Evolutionary conservation across 2,329 filamentous ascomycete species (phyloP).

Genomic region (Aureobasidium zeae): DNA sequence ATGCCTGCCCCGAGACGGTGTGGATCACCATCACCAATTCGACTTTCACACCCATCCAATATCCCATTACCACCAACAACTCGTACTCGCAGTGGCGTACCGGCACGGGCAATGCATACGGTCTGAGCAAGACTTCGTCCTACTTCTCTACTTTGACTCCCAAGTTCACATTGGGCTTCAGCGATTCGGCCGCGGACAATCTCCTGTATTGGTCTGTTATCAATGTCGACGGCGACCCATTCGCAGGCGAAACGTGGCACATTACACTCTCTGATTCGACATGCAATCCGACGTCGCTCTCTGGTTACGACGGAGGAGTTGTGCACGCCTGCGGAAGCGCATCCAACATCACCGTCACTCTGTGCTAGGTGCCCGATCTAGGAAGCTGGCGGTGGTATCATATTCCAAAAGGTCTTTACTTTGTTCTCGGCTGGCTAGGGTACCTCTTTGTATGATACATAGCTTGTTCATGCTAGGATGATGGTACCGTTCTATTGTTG

Average conservation of each 20-base stretch:
- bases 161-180: constrained; percentile 25
- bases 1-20: constrained; percentile 23
- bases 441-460: constrained; percentile 4
- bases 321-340: constrained; percentile 14
- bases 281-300: constrained; percentile 5
- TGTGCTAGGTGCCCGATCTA: constrained; percentile 9
- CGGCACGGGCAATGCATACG: constrained; percentile 26
- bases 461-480: not conserved
- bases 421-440: constrained; percentile 4
- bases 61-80: constrained; percentile 18
- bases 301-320: constrained; percentile 11
- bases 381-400: constrained; percentile 8
- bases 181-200: constrained; percentile 15
- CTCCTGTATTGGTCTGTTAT: constrained; percentile 25
- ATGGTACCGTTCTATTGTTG: too few species aligned
- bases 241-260: constrained; percentile 20
- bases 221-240: constrained; percentile 23
- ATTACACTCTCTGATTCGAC: constrained; percentile 16
- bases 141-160: constrained; percentile 21
- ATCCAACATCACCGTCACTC: constrained; percentile 13
- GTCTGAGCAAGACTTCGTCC: constrained; percentile 22
- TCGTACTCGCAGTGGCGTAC: constrained; percentile 20
- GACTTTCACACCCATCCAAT: constrained; percentile 17
- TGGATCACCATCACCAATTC: constrained; percentile 24
- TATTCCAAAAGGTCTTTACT: not conserved